Evolutionary conservation across 1,284 basidiomycete species (phyloP).

Genomic region (Heterobasidion parviporum): DNA sequence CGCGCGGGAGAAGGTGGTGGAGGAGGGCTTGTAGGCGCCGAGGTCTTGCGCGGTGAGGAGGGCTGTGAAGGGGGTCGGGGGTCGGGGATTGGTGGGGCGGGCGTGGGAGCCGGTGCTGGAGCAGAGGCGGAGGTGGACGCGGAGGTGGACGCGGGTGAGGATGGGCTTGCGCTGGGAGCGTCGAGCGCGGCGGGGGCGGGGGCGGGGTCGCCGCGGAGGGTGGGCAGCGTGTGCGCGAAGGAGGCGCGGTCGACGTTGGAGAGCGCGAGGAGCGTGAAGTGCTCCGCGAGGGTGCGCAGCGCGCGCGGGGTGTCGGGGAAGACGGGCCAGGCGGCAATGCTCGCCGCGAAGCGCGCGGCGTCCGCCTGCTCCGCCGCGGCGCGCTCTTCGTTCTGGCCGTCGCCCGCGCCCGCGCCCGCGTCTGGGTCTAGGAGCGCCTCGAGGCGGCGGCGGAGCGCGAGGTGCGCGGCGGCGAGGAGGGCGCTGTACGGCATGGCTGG

Average conservation of each 20-base stretch:
- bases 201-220: not conserved
- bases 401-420: constrained; percentile 6
- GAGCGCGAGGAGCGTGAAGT: constrained; percentile 61
- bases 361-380: constrained; percentile 12
- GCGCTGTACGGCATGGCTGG: constrained; percentile 53
- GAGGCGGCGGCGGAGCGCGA: constrained; percentile 26
- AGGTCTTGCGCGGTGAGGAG: not conserved
- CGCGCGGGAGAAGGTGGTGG: not conserved
- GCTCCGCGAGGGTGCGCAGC: constrained; percentile 46
- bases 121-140: no score
- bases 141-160: not conserved
- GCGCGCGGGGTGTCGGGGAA: constrained; percentile 62
- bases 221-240: constrained; percentile 42
- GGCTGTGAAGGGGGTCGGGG: not conserved
- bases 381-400: not conserved
- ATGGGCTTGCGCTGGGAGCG: not conserved
- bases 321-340: constrained; percentile 51
- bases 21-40: not conserved
- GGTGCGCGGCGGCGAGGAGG: constrained; percentile 47
- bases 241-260: constrained; percentile 67
- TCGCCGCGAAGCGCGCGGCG: constrained; percentile 37
- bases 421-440: constrained; percentile 6
- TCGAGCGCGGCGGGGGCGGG: not conserved
- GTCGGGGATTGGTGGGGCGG: not conserved
- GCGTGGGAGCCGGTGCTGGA: no score